Evolutionary conservation across 768 basidiomycete species (phyloP), one percentile per base, ranked within the genome.

Genomic region (Tricholoma sp.): DNA sequence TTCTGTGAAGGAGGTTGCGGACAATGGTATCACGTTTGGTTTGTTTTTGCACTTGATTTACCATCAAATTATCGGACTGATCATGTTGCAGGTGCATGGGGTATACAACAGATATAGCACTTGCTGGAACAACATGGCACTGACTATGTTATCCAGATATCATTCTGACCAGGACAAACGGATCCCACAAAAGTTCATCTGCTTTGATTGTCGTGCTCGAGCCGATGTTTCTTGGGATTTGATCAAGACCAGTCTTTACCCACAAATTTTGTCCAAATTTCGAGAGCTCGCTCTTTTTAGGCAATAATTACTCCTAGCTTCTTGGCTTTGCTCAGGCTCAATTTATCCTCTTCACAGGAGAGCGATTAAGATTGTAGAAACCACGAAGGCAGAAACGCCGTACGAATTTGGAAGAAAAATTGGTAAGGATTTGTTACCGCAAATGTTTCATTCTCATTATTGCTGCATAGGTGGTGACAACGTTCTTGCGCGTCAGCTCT

Each of bases 21-120:
- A 15, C 79, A 74, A 56, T 91, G 89, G 89, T 86, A 80, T 65
- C 91, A 93, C 66, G 62, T 84, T 42, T 93, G 90, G 90, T 90
- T 54, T 53, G 80, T 65, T 56, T 29, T 17, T 50, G 50, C 7
- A 7, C 31, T 18, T 18, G n/a, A 24, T 39, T 9, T 50, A 8
- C 0, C 18, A 31, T 8, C 12, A 31, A 15, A 8, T 24, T 5
- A 41, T 32, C 34, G 37, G 42, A 50, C 42, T 29, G 33, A 39
- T 53, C 47, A 33, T 17, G 12, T 53, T 20, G 11, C 47, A 85
- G 83, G 83, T 86, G 83, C 63, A 81, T 84, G 77, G 84, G 84
- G 81, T 82, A 71, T 32, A 31, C 15, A n/a, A 10, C 31, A 31
- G 29, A n/a, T 49, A 8, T 31, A 15, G 57, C 24, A 24, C 24